A percentile compares a stretch with the other conserved stretches of the same genome.
Evolutionary conservation across 176 grass and related monocot species (phyloP).

Genomic region (Poa pratensis): DNA sequence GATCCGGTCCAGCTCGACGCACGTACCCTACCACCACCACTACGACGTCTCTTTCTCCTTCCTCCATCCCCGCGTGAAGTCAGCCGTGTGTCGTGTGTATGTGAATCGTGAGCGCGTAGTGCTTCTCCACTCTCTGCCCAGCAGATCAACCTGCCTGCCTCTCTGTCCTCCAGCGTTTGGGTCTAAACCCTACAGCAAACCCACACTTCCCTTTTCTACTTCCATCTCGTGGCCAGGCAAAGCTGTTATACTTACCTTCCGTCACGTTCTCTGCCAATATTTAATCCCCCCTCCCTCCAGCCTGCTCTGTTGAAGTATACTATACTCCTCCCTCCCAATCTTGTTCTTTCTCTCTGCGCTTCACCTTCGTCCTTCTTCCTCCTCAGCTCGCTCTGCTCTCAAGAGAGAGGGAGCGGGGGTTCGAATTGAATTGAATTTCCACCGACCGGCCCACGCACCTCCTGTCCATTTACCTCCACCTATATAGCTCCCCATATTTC

Average conservation of each 20-base stretch:
- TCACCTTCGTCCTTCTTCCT: neutral
- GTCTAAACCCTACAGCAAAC: neutral
- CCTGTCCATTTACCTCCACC: slow-evolving; percentile 61
- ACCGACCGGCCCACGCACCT: slow-evolving; percentile 37
- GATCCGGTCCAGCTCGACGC: slow-evolving; percentile 19
- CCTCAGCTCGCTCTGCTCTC: neutral
- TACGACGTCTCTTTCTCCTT: neutral
- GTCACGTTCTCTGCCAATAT: slow-evolving; percentile 69
- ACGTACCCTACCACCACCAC: neutral
- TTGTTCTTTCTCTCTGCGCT: slow-evolving; percentile 38
- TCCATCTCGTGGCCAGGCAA: neutral
- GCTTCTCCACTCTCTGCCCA: slow-evolving; percentile 37
- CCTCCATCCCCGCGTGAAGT: neutral
- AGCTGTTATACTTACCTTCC: slow-evolving; percentile 44
- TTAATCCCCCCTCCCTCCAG: slow-evolving; percentile 25
- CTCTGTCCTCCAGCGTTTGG: slow-evolving; percentile 41
- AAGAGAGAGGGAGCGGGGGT: neutral
- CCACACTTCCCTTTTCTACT: neutral
- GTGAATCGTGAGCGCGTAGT: slow-evolving; percentile 26
- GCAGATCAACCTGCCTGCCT: slow-evolving; percentile 17
- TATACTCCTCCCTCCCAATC: slow-evolving; percentile 42
- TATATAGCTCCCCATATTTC: slow-evolving; percentile 55
- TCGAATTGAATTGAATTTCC: slow-evolving; percentile 46
- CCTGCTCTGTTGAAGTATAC: slow-evolving; percentile 20
- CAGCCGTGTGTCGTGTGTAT: slow-evolving; percentile 22